A percentile compares a stretch with the other conserved stretches of the same genome.
phyloP scores from a whole-genome alignment of 2,329 filamentous ascomycete genomes.

The Aulographum hederae region DNA sequence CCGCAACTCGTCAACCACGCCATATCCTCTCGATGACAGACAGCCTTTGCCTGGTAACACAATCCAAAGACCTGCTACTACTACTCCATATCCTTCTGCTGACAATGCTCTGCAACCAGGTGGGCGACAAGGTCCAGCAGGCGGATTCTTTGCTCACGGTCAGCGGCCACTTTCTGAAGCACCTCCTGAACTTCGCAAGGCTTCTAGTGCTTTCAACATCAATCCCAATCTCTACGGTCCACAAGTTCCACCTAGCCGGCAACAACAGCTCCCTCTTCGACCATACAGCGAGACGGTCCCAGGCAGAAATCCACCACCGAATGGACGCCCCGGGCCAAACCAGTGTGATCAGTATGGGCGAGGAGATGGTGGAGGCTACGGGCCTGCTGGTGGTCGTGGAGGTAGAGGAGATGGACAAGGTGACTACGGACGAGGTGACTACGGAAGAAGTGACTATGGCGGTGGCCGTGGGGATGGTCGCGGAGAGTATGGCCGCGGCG shows the following conservation, averaged over 20 bases:
- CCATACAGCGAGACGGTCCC: constrained; percentile 4
- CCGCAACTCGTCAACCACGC: constrained; percentile 18
- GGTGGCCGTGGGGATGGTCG: too few species aligned
- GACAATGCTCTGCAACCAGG: constrained; percentile 35
- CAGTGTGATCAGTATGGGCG: not conserved
- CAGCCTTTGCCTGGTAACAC: constrained; percentile 32
- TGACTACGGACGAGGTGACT: too few species aligned
- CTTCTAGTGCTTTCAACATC: constrained; percentile 30
- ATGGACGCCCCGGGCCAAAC: not conserved
- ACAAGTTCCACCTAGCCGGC: constrained; percentile 15
- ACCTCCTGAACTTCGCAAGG: constrained; percentile 36
- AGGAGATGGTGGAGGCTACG: constrained; percentile 2
- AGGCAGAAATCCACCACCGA: constrained; percentile 3
- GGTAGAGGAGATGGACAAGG: not conserved
- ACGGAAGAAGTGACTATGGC: too few species aligned
- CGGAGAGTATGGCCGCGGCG: too few species aligned
- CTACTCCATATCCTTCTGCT: constrained; percentile 54
- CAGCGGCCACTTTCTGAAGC: constrained; percentile 27
- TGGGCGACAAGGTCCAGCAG: constrained; percentile 10
- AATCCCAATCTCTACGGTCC: constrained; percentile 25
- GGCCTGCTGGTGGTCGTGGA: not conserved
- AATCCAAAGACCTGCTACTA: constrained; percentile 29
- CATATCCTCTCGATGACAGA: constrained; percentile 25
- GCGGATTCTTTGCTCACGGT: constrained; percentile 25
- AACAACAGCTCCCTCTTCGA: constrained; percentile 9